Conservation (phyloP, 1,284 basidiomycete genomes). For the Trametes polyzona region DNA sequence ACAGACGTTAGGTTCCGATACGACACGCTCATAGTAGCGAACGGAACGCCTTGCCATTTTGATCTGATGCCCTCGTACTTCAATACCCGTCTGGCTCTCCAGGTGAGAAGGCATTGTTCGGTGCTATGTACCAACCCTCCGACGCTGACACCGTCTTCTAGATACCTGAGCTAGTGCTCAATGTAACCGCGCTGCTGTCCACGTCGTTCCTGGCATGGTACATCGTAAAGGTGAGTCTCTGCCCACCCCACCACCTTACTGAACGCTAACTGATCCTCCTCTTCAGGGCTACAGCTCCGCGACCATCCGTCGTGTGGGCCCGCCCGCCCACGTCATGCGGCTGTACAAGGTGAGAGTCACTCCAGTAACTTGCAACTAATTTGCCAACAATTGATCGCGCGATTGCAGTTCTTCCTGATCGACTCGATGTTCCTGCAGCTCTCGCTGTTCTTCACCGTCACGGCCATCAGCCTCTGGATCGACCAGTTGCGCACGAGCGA, state of each 20-base stretch:
- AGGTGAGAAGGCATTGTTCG: constrained; percentile 38
- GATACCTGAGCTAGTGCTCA: constrained; percentile 55
- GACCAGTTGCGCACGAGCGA: constrained; percentile 54
- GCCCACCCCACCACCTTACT: neutral
- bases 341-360: constrained; percentile 49
- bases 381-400: neutral
- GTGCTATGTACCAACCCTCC: neutral
- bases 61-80: constrained; percentile 53
- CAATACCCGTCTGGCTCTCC: constrained; percentile 41
- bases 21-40: constrained; percentile 41
- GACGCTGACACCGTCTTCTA: constrained; percentile 24
- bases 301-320: constrained; percentile 58
- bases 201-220: constrained; percentile 49
- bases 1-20: constrained; percentile 40
- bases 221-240: constrained; percentile 45
- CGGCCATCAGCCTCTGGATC: constrained; percentile 57
- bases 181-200: constrained; percentile 46
- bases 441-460: constrained; percentile 54
- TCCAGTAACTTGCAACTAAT: neutral
- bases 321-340: constrained; percentile 50
- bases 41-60: constrained; percentile 50
- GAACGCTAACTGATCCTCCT: constrained; percentile 6
- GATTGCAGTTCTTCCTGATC: constrained; percentile 53
- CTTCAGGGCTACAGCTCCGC: constrained; percentile 48
- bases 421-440: constrained; percentile 61